phyloP scores from a whole-genome alignment of 495 filamentous ascomycete genomes.

The Amniculicola lignicola region DNA sequence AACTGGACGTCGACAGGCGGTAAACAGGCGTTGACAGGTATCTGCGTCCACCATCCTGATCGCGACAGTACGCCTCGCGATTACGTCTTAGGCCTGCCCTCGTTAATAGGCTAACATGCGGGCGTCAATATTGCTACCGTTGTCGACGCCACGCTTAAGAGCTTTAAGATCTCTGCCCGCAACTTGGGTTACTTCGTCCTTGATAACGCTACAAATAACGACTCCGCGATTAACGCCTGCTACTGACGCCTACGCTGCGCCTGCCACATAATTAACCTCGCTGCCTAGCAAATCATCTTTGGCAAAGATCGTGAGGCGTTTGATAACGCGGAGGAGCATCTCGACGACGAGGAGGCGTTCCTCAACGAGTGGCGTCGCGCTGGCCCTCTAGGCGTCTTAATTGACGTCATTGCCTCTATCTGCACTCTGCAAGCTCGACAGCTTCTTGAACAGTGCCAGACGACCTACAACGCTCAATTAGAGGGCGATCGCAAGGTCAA shows the following conservation, averaged over 20 bases:
- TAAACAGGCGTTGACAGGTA: background rate
- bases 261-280: slow-evolving; percentile 18
- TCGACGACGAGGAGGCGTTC: background rate
- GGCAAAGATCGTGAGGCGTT: background rate
- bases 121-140: slow-evolving; percentile 7
- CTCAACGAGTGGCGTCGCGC: background rate
- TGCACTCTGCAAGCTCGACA: slow-evolving; percentile 1
- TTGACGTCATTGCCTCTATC: slow-evolving; percentile 12
- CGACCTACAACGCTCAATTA: background rate
- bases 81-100: slow-evolving; percentile 3
- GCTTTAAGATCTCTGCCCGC: background rate
- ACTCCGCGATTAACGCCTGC: background rate
- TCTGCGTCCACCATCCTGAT: background rate
- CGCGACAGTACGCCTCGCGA: background rate
- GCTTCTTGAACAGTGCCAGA: background rate
- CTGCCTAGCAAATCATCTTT: background rate
- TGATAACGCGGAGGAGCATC: background rate
- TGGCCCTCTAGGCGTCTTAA: background rate
- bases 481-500: background rate
- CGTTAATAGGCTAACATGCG: background rate
- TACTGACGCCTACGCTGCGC: background rate
- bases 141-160: background rate
- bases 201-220: slow-evolving; percentile 9
- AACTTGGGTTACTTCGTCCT: slow-evolving; percentile 11
- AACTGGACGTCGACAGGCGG: slow-evolving; percentile 5